A percentile compares a stretch with the other conserved stretches of the same genome.
Evolutionary conservation across 139 green algal genomes (phyloP).

Genomic region (Ulvella scutata): DNA sequence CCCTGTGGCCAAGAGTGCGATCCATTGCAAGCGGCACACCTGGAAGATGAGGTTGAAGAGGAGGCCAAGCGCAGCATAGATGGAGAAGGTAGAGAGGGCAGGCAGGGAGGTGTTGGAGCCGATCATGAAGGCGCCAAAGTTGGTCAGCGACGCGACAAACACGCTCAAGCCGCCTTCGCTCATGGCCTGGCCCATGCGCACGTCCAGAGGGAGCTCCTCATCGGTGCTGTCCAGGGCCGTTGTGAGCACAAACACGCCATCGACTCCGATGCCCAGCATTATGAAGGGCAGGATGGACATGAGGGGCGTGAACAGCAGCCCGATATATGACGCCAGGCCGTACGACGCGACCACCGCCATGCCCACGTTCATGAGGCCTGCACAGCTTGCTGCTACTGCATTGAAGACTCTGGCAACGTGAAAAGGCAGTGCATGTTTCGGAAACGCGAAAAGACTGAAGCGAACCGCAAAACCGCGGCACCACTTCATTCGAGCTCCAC

Average conservation of each 20-base stretch:
- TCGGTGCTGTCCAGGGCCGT: slow-evolving; percentile 14
- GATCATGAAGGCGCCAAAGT: slow-evolving; percentile 34
- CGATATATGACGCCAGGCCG: not conserved
- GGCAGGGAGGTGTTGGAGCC: slow-evolving; percentile 27
- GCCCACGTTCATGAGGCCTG: not conserved
- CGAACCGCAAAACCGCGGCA: no score
- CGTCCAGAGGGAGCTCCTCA: slow-evolving; percentile 1
- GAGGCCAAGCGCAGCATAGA: slow-evolving; percentile 27
- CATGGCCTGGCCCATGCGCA: slow-evolving; percentile 20
- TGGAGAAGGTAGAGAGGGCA: slow-evolving; percentile 26
- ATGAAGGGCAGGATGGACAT: slow-evolving; percentile 28
- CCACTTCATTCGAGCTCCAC: no score
- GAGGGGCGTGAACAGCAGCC: slow-evolving; percentile 7
- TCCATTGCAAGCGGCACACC: not conserved
- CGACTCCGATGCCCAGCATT: slow-evolving; percentile 33
- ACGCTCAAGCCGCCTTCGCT: slow-evolving; percentile 18
- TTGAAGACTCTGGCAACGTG: no score
- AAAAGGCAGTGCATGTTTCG: no score
- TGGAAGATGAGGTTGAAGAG: slow-evolving; percentile 28
- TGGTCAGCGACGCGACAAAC: slow-evolving; percentile 24
- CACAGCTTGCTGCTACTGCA: no score
- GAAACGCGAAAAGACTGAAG: no score
- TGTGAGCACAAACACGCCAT: slow-evolving; percentile 38
- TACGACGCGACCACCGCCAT: not conserved
- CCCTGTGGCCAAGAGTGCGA: not conserved